Evolutionary conservation across 495 filamentous ascomycete species (phyloP).

Genomic region (Cercophora sp.): DNA sequence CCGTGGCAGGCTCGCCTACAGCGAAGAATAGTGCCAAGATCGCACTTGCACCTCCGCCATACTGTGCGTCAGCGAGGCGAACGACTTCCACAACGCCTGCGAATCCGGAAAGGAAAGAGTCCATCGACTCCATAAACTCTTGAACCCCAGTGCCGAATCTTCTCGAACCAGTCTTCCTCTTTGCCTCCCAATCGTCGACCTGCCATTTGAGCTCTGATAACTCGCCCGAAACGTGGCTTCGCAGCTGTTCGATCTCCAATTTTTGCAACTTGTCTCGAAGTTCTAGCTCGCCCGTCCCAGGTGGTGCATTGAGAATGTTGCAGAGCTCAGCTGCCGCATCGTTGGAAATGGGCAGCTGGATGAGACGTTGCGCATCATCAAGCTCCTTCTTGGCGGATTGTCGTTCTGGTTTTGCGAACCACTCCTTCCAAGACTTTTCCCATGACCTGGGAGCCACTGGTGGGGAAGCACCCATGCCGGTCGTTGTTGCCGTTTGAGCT

Average conservation of each 20-base stretch:
- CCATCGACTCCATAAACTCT: neutral
- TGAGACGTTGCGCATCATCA: no score
- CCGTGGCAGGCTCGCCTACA: neutral
- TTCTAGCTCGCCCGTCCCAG: no score
- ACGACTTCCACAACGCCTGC: conserved; percentile 7
- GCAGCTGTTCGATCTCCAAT: conserved; percentile 6
- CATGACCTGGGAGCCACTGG: no score
- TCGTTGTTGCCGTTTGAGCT: no score
- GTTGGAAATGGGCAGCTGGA: no score
- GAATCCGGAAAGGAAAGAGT: conserved; percentile 5
- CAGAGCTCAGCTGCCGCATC: no score
- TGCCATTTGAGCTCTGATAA: neutral
- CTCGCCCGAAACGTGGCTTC: neutral
- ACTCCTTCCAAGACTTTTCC: no score
- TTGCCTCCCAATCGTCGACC: neutral
- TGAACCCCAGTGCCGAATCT: neutral
- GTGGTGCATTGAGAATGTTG: no score
- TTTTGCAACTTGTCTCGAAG: no score
- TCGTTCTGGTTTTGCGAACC: no score
- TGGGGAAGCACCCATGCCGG: no score
- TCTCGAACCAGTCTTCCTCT: conserved; percentile 4
- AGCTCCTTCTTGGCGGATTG: no score
- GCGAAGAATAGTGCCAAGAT: conserved; percentile 9
- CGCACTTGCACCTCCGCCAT: conserved; percentile 2
- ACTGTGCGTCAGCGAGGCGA: conserved; percentile 1